Evolutionary conservation across 345 rosid genomes (phyloP).

Genomic region (Eucalyptus albens): DNA sequence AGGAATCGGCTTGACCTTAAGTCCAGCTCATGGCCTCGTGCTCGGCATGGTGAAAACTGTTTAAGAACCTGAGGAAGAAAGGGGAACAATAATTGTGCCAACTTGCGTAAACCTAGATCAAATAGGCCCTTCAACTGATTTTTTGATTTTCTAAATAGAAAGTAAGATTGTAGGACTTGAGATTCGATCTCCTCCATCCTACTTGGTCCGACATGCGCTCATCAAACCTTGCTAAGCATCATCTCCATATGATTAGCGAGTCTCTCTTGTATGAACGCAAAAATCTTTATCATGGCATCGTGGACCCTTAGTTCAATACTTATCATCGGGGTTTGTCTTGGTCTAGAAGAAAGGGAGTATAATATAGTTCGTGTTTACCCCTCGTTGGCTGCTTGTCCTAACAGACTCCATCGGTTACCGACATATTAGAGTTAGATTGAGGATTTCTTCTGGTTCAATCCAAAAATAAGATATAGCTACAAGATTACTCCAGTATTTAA

Average conservation of each 20-base stretch:
- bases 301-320: neutral
- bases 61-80: neutral
- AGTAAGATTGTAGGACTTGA: neutral
- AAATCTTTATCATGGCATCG: neutral
- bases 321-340: neutral
- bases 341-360: neutral
- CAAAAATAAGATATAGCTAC: neutral
- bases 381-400: neutral
- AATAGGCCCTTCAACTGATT: neutral
- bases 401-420: neutral
- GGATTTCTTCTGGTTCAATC: neutral
- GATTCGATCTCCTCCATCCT: neutral
- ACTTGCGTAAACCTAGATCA: neutral
- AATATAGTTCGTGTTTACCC: neutral
- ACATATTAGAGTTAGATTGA: neutral
- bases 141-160: neutral
- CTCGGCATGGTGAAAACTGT: neutral
- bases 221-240: neutral
- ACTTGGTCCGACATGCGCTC: neutral
- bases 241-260: neutral
- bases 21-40: neutral
- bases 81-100: neutral
- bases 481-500: neutral
- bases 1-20: neutral
- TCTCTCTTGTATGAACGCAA: neutral